Evolutionary conservation across 202 grass and related monocot species (phyloP).

Genomic region (Carex arenaria): DNA sequence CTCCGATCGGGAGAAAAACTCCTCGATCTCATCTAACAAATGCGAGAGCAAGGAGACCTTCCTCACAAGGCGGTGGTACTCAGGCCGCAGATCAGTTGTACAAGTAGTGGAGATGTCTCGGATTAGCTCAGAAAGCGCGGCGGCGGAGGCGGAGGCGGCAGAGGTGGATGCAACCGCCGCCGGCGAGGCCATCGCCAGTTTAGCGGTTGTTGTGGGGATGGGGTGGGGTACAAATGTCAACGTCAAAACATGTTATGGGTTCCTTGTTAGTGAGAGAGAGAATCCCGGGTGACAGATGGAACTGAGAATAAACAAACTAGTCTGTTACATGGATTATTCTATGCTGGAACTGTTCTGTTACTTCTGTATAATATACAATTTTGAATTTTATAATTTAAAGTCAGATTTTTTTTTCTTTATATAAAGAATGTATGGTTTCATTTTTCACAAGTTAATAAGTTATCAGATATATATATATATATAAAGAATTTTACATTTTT

Average conservation of each 20-base stretch:
- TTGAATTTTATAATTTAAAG: background rate
- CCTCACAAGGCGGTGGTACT: constrained; percentile 63
- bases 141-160: constrained; percentile 34
- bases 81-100: constrained; percentile 41
- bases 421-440: too few species aligned
- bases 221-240: constrained; percentile 23
- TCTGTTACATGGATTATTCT: background rate
- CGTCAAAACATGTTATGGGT: constrained; percentile 15
- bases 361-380: background rate
- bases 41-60: constrained; percentile 90
- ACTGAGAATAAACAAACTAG: background rate
- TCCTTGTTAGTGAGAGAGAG: background rate
- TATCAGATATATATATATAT: too few species aligned
- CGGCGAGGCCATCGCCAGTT: constrained; percentile 29
- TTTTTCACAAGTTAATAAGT: too few species aligned
- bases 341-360: background rate
- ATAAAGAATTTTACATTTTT: too few species aligned
- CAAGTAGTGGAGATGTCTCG: constrained; percentile 9
- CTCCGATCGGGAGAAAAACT: constrained; percentile 32
- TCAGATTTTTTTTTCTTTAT: too few species aligned
- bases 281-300: constrained; percentile 17
- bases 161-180: constrained; percentile 20
- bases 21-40: constrained; percentile 65
- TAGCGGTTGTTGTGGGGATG: background rate
- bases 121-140: constrained; percentile 34